These are phyloP conservation scores for Fusarium pilosicola DNA, from an alignment of 2,329 filamentous ascomycete species.

Conservation along the genomic window DNA sequence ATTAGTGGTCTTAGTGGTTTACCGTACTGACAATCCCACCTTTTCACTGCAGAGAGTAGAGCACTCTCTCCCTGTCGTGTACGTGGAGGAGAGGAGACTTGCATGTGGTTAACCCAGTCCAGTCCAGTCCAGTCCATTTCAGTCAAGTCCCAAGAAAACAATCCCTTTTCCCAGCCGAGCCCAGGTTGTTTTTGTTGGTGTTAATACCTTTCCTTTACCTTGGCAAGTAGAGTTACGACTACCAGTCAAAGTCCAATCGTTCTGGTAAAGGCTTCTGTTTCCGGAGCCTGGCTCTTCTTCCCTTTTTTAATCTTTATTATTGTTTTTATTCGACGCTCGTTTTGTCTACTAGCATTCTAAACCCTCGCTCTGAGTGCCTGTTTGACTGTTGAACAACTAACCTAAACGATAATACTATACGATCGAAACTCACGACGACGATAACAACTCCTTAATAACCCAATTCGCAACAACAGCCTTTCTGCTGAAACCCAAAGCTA, in stretches of 20 bases:
- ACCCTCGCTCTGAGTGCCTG: slow-evolving; percentile 40
- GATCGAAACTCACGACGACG: slow-evolving; percentile 8
- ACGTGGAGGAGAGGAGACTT: slow-evolving; percentile 17
- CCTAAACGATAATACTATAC: slow-evolving; percentile 6
- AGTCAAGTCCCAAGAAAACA: slow-evolving; percentile 41
- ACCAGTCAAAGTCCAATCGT: slow-evolving; percentile 34
- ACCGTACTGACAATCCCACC: slow-evolving; percentile 31
- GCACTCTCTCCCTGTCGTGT: slow-evolving; percentile 20
- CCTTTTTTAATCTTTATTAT: slow-evolving; percentile 17
- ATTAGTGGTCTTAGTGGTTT: not conserved
- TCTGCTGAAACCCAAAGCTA: slow-evolving; percentile 13
- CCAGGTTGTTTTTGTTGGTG: slow-evolving; percentile 35
- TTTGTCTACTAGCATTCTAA: slow-evolving; percentile 34
- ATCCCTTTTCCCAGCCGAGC: slow-evolving; percentile 44
- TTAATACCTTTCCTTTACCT: slow-evolving; percentile 21
- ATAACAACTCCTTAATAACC: slow-evolving; percentile 7
- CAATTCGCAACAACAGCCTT: not conserved
- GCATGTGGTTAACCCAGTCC: slow-evolving; percentile 33
- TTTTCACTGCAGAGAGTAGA: not conserved
- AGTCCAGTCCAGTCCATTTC: not conserved
- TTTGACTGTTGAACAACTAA: slow-evolving; percentile 15
- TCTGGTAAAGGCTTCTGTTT: slow-evolving; percentile 36
- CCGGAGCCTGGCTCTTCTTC: slow-evolving; percentile 27
- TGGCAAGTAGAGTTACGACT: slow-evolving; percentile 31
- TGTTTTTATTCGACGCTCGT: slow-evolving; percentile 42